Percentiles rank a stretch among this genome's conserved stretches.
phyloP scores from a whole-genome alignment of 306 rosid species.

The Carpinus viminea region DNA sequence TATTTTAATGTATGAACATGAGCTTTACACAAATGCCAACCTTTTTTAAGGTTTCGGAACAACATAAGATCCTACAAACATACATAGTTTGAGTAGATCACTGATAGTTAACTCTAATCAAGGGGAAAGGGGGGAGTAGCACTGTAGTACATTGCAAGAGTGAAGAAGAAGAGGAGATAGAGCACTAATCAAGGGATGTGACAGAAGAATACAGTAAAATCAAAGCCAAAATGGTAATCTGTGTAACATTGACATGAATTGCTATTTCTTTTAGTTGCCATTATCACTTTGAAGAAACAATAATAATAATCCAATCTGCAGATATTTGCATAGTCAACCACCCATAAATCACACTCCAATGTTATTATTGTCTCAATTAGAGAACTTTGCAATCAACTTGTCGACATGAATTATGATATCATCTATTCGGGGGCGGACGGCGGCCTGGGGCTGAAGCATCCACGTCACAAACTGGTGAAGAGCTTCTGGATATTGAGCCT shows the following conservation, averaged over 20 bases:
- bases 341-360: constrained; percentile 15
- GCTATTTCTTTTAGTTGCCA: constrained; percentile 29
- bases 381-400: constrained; percentile 89
- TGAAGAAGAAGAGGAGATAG: too few species aligned
- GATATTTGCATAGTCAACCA: constrained; percentile 19
- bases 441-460: constrained; percentile 97
- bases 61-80: neutral
- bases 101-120: constrained; percentile 6
- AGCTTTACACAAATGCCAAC: neutral
- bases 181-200: constrained; percentile 19
- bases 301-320: constrained; percentile 16
- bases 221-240: constrained; percentile 32
- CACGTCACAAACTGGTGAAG: constrained; percentile 92
- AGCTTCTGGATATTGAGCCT: constrained; percentile 87
- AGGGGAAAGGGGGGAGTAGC: constrained; percentile 23
- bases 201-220: constrained; percentile 29
- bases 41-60: neutral
- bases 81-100: neutral
- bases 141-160: constrained; percentile 51
- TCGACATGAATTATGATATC: constrained; percentile 92
- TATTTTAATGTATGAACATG: neutral
- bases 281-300: constrained; percentile 29
- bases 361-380: constrained; percentile 44
- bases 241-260: constrained; percentile 35
- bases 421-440: constrained; percentile 82